Conservation (phyloP, 805 yeast genomes). For the Nakazawaea ernobii region DNA sequence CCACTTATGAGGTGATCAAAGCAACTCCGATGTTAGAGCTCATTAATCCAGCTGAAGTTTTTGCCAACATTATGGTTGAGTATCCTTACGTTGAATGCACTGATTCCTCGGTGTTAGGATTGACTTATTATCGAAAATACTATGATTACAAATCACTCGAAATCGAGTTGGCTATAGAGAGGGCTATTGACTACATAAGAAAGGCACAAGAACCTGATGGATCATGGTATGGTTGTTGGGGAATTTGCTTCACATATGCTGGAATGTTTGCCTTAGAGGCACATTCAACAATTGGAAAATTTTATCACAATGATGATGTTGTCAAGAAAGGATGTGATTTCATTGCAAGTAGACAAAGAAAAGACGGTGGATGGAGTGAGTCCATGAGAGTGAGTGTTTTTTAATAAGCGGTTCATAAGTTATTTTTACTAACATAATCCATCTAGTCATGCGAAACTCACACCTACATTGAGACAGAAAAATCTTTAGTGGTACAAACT, state of each 20-base stretch:
- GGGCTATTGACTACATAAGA: conserved; percentile 70
- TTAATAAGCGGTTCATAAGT: not conserved
- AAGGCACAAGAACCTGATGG: conserved; percentile 74
- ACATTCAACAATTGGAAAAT: conserved; percentile 59
- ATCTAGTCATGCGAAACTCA: conserved; percentile 63
- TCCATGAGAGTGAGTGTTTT: conserved; percentile 50
- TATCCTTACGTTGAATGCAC: conserved; percentile 98
- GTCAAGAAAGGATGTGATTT: conserved; percentile 84
- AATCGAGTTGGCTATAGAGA: conserved; percentile 60
- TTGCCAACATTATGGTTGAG: conserved; percentile 97
- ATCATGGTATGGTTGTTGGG: conserved; percentile 99
- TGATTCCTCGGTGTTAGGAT: conserved; percentile 87
- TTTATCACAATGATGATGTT: conserved; percentile 52
- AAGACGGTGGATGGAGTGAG: conserved; percentile 98
- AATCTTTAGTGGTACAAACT: conserved; percentile 79
- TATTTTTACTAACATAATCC: not conserved
- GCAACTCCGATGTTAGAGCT: conserved; percentile 72
- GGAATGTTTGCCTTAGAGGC: conserved; percentile 98
- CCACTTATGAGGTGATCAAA: conserved; percentile 83
- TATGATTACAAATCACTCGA: conserved; percentile 62
- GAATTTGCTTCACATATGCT: conserved; percentile 92
- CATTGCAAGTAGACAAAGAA: conserved; percentile 63
- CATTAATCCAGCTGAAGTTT: conserved; percentile 95
- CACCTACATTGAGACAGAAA: conserved; percentile 60
- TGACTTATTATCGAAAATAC: conserved; percentile 67